These are phyloP conservation scores for Mollisiaceae sp. DNA, from an alignment of 2,329 filamentous ascomycete genomes.

Conservation along the genomic window DNA sequence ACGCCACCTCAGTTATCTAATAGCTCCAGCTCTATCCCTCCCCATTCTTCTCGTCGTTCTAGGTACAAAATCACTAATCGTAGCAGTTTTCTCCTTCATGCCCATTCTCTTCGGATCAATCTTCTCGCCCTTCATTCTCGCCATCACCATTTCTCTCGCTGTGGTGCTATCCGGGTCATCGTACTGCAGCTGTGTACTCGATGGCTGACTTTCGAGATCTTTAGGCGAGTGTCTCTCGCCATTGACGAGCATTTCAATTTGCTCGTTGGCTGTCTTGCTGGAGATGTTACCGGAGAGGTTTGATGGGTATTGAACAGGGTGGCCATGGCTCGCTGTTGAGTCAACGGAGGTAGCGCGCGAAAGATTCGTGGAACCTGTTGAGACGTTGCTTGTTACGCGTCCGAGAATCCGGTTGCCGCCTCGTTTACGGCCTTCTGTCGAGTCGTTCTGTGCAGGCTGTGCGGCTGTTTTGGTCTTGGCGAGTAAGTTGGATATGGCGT, in stretches of 20 bases:
- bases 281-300: conserved; percentile 20
- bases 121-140: conserved; percentile 41
- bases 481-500: conserved; percentile 40
- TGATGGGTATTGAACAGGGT: conserved; percentile 37
- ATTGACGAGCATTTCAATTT: conserved; percentile 35
- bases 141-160: conserved; percentile 37
- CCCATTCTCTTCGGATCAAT: conserved; percentile 32
- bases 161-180: conserved; percentile 41
- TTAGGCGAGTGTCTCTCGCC: conserved; percentile 26
- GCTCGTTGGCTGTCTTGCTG: conserved; percentile 28
- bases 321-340: conserved; percentile 41
- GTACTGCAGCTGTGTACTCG: conserved; percentile 41
- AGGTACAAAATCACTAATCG: conserved; percentile 18
- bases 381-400: conserved; percentile 63
- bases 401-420: conserved; percentile 52
- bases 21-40: background rate
- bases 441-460: conserved; percentile 26
- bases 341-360: conserved; percentile 47
- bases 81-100: conserved; percentile 25
- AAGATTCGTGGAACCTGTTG: conserved; percentile 53
- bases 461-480: conserved; percentile 38
- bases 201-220: conserved; percentile 32
- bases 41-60: conserved; percentile 18
- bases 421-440: conserved; percentile 38
- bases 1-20: background rate